Base-by-base conservation (phyloP, 2,329 filamentous ascomycete species). In the Pseudogymnoascus sp. region DNA sequence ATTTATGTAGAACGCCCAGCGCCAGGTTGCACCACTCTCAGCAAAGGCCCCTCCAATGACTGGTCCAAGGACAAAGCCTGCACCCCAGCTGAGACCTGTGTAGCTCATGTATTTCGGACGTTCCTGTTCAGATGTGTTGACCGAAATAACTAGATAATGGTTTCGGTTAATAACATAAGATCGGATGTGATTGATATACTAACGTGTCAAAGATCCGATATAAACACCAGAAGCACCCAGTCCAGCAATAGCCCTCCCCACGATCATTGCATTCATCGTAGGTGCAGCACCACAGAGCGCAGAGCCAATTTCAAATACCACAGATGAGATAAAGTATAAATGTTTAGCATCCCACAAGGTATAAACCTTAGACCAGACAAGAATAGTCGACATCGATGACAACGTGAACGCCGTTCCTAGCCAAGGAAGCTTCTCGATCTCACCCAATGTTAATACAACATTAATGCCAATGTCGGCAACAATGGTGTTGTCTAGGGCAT, bases 1-100 rank as follows among this genome's bases (percentile, higher is more conserved):
- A 25, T 40, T 61, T 11, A 61, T 61, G 18, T 61, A 72, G 1
- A 77, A 67, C 5, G 76, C 68, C 64, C 75, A 75, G 2, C 70
- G 65, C 23, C 77, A 65, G 1, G 73, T 69, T 0, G 76, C 75
- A 0, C 69, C 42, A 0, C 71, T 70, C 43, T 72, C 59, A 7
- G 66, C 69, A 40, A 72, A 71, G 11, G 67, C 65, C 25, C 71
- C 71, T 14, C 71, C 71, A 31, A 53, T 53, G 46, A 53, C 28
- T 18, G 46, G 28, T n/a, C 46, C 46, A 16, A 53, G 16, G 37
- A 40, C n/a, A n/a, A 16, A n/a, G n/a, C 37, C 37, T n/a, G n/a
- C n/a, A 16, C 37, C 37, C 37, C 37, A 40, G 37, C 37, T 16
- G 37, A n/a, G 14, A 16, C 37, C 37, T 16, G n/a, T 40, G n/a